phyloP scores from a whole-genome alignment of 345 rosid species.

The Aurinia saxatilis region DNA sequence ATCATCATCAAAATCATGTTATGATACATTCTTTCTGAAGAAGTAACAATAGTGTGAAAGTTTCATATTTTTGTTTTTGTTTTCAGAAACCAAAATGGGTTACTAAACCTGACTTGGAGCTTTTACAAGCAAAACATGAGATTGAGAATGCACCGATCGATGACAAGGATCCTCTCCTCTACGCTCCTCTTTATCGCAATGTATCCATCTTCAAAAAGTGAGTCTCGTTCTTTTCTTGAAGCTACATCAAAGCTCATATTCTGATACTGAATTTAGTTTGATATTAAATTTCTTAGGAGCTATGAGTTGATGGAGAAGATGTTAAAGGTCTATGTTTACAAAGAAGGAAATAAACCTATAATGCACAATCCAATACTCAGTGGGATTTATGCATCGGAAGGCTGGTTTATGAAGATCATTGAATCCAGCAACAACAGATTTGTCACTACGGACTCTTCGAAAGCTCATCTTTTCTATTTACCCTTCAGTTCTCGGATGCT shows the following conservation, averaged over 20 bases:
- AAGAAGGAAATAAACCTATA: conserved; percentile 75
- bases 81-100: conserved; percentile 71
- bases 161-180: conserved; percentile 47
- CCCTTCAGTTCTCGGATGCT: conserved; percentile 84
- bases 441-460: conserved; percentile 50
- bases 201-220: conserved; percentile 79
- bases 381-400: conserved; percentile 96
- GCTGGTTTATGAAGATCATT: conserved; percentile 91
- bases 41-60: neutral
- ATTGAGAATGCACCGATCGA: conserved; percentile 61
- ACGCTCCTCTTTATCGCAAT: conserved; percentile 70
- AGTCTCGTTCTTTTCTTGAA: neutral
- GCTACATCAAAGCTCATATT: neutral
- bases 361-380: conserved; percentile 56
- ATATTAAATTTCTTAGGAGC: conserved; percentile 48
- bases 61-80: conserved; percentile 9
- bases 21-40: neutral
- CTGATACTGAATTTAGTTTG: neutral
- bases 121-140: conserved; percentile 47
- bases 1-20: conserved; percentile 5
- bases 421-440: conserved; percentile 53
- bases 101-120: conserved; percentile 56
- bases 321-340: conserved; percentile 74
- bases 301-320: conserved; percentile 83
- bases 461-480: conserved; percentile 84